Percentiles rank a stretch among this genome's conserved stretches.
Evolutionary conservation across 2,329 filamentous ascomycete genomes (phyloP).

Genomic region (Colletotrichum sp.): DNA sequence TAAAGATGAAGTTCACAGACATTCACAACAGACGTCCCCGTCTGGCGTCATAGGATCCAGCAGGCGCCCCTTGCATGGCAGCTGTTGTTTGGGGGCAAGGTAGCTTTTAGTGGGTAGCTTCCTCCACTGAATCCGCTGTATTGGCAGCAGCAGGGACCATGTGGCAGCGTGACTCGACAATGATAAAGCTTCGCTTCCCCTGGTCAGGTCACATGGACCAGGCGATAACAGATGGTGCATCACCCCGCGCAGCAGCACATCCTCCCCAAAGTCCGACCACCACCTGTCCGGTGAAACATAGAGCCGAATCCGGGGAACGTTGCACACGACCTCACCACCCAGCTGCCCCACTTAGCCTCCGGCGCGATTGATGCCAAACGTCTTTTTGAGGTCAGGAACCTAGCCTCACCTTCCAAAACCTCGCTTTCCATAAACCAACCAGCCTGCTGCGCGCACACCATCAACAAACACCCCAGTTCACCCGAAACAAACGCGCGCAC

Average conservation of each 20-base stretch:
- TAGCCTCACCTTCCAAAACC: background rate
- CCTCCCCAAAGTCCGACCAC: background rate
- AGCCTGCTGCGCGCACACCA: background rate
- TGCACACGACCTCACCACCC: background rate
- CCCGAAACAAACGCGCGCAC: background rate
- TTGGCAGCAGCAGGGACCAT: conserved; percentile 18
- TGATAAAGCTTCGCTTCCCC: conserved; percentile 15
- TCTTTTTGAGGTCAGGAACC: conserved; percentile 5
- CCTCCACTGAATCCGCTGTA: conserved; percentile 14
- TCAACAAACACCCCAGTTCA: background rate
- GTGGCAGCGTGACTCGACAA: conserved; percentile 19
- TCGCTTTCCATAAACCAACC: background rate
- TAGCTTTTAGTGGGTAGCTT: conserved; percentile 13
- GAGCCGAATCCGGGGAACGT: background rate
- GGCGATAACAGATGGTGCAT: conserved; percentile 2
- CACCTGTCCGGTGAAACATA: background rate
- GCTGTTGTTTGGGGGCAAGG: background rate
- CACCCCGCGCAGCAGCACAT: background rate
- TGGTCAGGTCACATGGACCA: conserved; percentile 15
- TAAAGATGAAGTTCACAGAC: conserved; percentile 1
- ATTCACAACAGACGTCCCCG: background rate
- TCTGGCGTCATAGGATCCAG: conserved; percentile 22
- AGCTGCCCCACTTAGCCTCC: conserved; percentile 13
- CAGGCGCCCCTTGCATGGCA: conserved; percentile 16
- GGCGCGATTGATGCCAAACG: conserved; percentile 5